Conservation (phyloP, 257 asterid species). For the Avicennia marina region DNA sequence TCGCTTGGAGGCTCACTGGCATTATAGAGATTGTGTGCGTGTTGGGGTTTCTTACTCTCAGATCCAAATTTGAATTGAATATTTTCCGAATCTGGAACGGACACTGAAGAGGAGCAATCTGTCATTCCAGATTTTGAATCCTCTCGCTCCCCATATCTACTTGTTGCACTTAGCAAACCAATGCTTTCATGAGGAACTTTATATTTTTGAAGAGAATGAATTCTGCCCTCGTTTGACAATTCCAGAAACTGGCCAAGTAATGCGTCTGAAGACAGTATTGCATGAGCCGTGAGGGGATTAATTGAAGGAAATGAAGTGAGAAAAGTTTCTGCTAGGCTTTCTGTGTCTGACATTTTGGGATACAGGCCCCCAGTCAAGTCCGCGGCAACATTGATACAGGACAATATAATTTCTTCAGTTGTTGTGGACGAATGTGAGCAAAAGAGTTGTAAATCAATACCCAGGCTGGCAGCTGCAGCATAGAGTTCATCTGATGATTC, state of each 20-base stretch:
- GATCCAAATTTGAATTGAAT: constrained; percentile 35
- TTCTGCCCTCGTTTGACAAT: constrained; percentile 43
- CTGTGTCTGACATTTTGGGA: constrained; percentile 73
- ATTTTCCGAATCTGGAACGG: constrained; percentile 59
- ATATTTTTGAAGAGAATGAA: constrained; percentile 52
- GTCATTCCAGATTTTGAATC: constrained; percentile 86
- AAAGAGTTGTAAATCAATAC: constrained; percentile 78
- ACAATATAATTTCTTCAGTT: constrained; percentile 80
- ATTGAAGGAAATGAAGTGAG: constrained; percentile 85
- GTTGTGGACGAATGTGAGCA: constrained; percentile 69
- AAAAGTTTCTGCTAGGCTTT: constrained; percentile 87
- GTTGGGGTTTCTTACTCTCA: constrained; percentile 50
- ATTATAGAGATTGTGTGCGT: constrained; percentile 29
- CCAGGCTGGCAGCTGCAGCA: constrained; percentile 94
- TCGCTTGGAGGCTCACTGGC: constrained; percentile 32
- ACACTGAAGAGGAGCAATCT: constrained; percentile 84
- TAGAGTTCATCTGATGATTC: constrained; percentile 95
- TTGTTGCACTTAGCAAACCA: constrained; percentile 49
- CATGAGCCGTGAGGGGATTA: constrained; percentile 92
- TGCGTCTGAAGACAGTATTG: constrained; percentile 69
- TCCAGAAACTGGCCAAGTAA: constrained; percentile 63
- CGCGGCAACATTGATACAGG: constrained; percentile 62
- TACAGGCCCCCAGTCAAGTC: constrained; percentile 45
- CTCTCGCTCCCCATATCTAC: constrained; percentile 83
- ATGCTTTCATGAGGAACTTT: constrained; percentile 71